Base-by-base conservation (phyloP, 768 basidiomycete species). In the Amanita jacksonii region DNA sequence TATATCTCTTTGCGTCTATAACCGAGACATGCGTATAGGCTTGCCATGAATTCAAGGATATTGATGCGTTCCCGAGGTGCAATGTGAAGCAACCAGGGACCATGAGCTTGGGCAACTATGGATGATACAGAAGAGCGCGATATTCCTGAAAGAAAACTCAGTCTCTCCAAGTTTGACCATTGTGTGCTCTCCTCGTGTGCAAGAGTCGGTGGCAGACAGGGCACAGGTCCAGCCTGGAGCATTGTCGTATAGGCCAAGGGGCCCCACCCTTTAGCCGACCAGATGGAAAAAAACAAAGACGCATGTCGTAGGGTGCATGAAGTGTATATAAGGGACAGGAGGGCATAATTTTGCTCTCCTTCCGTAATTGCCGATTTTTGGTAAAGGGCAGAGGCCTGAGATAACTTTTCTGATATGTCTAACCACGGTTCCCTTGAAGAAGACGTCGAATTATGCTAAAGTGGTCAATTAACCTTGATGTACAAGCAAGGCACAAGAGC, bases 231-330 rank as follows among this genome's bases (percentile, higher is more conserved):
- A 23, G 79, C 73, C 51, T 79, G 79, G 32, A 90, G 61, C 78
- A 89, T 81, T 15, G 76, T 75, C 13, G 77, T 75, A 50, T 89
- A 80, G 3, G 87, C 81, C 23, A 85, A 66, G 0, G 79, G 75
- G 2, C 87, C 85, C 82, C 89, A 90, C 18, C 90, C 90, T 58
- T 87, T 85, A n/a, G 82, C 76, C 35, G 83, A 79, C 85, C 86
- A 85, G 7, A 89, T 66, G 16, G 85, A 73, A 55, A 87, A 85
- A 12, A 90, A 67, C 38, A 93, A 69, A 2, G 76, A 73, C 5
- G 82, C 65, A 55, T 86, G 86, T 31, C 88, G 77, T 8, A 92
- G 66, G 38, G 88, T 73, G 63, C 76, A 62, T 59, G 70, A 70
- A 53, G 69, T 68, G 58, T 85, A 85, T 22, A 91, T 66, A 54